Evolutionary conservation across 2,329 filamentous ascomycete species (phyloP), one percentile per base, ranked within the genome.

Genomic region (Ophiostoma novo-ulmi): DNA sequence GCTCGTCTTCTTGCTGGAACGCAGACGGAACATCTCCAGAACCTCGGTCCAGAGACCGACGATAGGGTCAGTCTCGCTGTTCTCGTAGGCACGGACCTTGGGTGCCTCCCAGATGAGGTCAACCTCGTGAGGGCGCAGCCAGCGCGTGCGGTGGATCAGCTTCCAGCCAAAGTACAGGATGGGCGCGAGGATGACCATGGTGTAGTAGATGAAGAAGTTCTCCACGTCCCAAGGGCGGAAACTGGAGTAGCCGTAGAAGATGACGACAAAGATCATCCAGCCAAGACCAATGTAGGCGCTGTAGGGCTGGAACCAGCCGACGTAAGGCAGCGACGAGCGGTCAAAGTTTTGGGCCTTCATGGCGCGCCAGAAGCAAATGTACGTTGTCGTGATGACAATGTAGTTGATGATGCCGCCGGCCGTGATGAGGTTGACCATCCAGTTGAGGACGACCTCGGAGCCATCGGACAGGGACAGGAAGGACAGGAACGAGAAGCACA

Each of bases 121-220:
- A 3, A 75, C 74, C 64, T 76, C 72, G 39, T 70, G 69, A 1
- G 73, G 70, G 0, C 70, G 71, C 1, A 69, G 48, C 36, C 71
- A 80, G 72, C 82, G 82, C 1, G 88, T 91, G 71, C 80, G 81
- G 80, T 88, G 87, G 77, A 87, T 26, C 1, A 91, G 8, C 79
- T 91, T 92, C 87, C 88, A 92, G 75, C 81, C 81, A 26, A 84
- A 69, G 76, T 85, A 90, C 38, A 87, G 78, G 48, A 86, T 76
- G 8, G 84, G 82, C 0, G 83, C 82, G 35, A 88, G 76, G 17
- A 87, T 78, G 72, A 85, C 80, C 84, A 88, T 87, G 38, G 83
- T 84, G 78, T 88, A 88, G 79, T 85, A 85, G 22, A 81, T 78
- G 77, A 85, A 81, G 76, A 85, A 84, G 48, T 75, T 80, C 3